phyloP scores from a whole-genome alignment of 495 filamentous ascomycete species.

The Cercophora sp. region DNA sequence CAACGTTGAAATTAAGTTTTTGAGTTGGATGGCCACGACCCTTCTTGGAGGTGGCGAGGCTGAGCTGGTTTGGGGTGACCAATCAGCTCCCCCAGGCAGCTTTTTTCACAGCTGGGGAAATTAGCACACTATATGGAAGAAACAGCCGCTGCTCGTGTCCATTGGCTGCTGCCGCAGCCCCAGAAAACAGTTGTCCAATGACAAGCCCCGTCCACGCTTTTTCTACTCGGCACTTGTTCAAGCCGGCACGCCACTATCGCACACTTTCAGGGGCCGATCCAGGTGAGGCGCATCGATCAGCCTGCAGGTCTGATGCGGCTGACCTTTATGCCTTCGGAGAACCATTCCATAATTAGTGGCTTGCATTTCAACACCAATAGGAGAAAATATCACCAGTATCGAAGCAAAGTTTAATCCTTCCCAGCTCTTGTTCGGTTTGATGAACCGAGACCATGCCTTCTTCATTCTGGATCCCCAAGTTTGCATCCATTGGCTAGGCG shows the following conservation, averaged over 20 bases:
- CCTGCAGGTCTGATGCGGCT: neutral
- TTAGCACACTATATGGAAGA: no score
- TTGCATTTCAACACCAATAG: neutral
- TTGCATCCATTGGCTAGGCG: neutral
- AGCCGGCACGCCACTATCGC: no score
- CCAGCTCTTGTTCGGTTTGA: neutral
- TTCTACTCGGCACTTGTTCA: no score
- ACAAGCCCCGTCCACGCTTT: no score
- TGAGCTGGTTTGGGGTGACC: no score
- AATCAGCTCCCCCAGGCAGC: no score
- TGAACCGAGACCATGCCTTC: neutral
- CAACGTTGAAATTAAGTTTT: slow-evolving; percentile 3
- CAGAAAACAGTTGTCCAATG: no score
- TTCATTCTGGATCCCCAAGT: neutral
- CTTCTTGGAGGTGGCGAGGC: neutral
- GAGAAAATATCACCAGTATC: neutral
- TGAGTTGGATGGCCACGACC: neutral
- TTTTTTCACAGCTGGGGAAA: no score
- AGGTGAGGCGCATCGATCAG: no score
- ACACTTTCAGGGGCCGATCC: neutral
- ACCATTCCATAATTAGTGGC: neutral
- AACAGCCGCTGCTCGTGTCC: no score
- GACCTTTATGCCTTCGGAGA: no score
- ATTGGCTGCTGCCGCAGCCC: no score
- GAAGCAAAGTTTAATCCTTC: neutral